Evolutionary conservation across 352 stramenopile genomes (phyloP).

Genomic region (Globisporangium echinulatum): DNA sequence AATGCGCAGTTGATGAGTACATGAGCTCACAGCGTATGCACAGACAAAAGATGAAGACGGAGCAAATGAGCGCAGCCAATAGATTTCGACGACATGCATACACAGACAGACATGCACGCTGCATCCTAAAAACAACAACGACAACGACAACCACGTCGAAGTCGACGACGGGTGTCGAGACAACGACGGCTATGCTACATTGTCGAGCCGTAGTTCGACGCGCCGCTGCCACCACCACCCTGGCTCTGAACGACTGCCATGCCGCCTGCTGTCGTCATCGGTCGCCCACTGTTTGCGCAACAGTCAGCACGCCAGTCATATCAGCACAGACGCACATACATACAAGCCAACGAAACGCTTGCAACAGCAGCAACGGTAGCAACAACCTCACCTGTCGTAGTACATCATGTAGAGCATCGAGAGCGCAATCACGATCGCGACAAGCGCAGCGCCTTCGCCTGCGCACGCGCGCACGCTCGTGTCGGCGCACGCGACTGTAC

Average conservation of each 20-base stretch:
- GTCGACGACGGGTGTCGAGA: background rate
- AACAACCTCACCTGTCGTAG: slow-evolving; percentile 42
- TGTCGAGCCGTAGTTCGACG: background rate
- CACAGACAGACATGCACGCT: too few relatives aligned
- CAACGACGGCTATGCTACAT: too few relatives aligned
- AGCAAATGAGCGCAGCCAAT: too few relatives aligned
- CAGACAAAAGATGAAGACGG: too few relatives aligned
- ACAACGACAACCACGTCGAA: too few relatives aligned
- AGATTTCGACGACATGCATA: too few relatives aligned
- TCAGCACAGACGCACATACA: background rate
- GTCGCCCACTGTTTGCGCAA: slow-evolving; percentile 3
- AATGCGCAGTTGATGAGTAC: too few relatives aligned
- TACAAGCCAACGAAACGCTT: background rate
- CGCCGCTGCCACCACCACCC: too few relatives aligned
- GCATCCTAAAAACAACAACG: too few relatives aligned
- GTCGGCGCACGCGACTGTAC: slow-evolving; percentile 38
- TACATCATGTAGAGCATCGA: slow-evolving; percentile 43
- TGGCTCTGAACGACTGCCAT: slow-evolving; percentile 13
- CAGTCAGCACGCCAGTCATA: background rate
- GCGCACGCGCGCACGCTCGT: slow-evolving; percentile 55
- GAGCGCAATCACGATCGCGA: slow-evolving; percentile 47
- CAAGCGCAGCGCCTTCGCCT: slow-evolving; percentile 46
- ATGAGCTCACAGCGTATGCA: too few relatives aligned
- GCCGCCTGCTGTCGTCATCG: slow-evolving; percentile 9
- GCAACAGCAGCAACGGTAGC: background rate